These are phyloP conservation scores for Dendrobium huoshanense DNA, from an alignment of 106 monocot genomes.

Conservation along the genomic window DNA sequence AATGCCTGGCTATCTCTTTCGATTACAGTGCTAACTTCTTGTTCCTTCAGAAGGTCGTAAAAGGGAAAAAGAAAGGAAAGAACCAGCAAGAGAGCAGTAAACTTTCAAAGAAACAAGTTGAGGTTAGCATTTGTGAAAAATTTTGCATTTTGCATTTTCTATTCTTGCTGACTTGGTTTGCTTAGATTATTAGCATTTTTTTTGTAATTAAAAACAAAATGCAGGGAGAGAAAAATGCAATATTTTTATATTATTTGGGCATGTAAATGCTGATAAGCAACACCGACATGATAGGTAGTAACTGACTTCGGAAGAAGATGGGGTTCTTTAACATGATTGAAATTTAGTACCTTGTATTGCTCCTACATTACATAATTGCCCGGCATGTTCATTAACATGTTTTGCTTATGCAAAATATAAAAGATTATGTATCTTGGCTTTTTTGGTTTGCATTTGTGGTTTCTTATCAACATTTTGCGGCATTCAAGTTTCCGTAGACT, in stretches of 20 bases:
- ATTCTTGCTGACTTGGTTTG: neutral
- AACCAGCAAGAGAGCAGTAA: constrained; percentile 43
- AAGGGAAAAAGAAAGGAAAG: constrained; percentile 40
- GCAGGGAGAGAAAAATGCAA: neutral
- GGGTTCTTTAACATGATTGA: neutral
- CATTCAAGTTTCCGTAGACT: neutral
- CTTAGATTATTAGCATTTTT: neutral
- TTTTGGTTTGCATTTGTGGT: neutral
- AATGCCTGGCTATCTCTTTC: constrained; percentile 6
- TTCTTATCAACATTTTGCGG: neutral
- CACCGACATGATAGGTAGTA: neutral
- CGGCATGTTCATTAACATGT: neutral
- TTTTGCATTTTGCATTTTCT: neutral
- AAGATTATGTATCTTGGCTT: neutral
- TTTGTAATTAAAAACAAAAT: neutral
- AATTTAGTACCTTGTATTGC: neutral
- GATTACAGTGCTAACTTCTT: neutral
- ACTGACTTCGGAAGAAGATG: neutral
- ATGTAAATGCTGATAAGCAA: neutral
- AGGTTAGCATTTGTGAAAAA: constrained; percentile 22
- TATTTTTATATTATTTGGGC: neutral
- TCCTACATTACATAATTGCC: neutral
- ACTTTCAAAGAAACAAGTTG: constrained; percentile 33
- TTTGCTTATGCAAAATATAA: neutral
- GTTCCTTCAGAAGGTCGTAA: constrained; percentile 15